Evolutionary conservation across 2,329 filamentous ascomycete genomes (phyloP), one percentile per base, ranked within the genome.

Genomic region (Penicillium sp.): DNA sequence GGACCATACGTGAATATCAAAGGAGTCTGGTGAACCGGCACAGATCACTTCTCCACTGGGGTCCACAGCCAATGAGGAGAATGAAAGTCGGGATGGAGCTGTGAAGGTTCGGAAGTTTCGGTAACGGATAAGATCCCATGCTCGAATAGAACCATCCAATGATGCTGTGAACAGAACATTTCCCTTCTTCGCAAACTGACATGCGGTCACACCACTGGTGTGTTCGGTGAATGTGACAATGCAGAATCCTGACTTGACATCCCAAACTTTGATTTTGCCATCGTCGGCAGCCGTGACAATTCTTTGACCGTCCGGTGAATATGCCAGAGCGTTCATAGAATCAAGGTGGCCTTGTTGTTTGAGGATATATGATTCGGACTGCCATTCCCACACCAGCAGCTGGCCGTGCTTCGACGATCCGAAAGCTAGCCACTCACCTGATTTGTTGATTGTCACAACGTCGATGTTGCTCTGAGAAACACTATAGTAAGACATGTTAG

Each of bases 261-360:
- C 94, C 94, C 94, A 99, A 32, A 99, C 90, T 72, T 99, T 99
- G 72, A 99, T 89, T 75, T 97, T 97, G 48, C 94, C 94, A 71
- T 99, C 95, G 65, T 99, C 95, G 2, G 94, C 90, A 2, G 91
- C 89, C 0, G 94, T 99, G 56, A 99, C 88, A 59, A 99, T 90
- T 36, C 89, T 87, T 67, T 96, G 90, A 4, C 94, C 93, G 67
- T 97, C 93, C 0, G 94, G 92, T 5, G 94, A 93, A 74, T 97
- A 99, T 8, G 89, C 88, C 4, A 99, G 80, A 0, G 91, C 84
- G 73, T 97, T 97, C 84, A 97, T 92, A 2, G 91, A 89, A 71
- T 99, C 94, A 61, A 96, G 92, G 74, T 99, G 94, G 0, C 93
- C 94, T 73, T 97, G 94, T 69, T 99, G 94, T 75, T 99, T 99